A percentile compares a stretch with the other conserved stretches of the same genome.
phyloP scores from a whole-genome alignment of 2,329 filamentous ascomycete species.

The Cytospora paraplurivora region DNA sequence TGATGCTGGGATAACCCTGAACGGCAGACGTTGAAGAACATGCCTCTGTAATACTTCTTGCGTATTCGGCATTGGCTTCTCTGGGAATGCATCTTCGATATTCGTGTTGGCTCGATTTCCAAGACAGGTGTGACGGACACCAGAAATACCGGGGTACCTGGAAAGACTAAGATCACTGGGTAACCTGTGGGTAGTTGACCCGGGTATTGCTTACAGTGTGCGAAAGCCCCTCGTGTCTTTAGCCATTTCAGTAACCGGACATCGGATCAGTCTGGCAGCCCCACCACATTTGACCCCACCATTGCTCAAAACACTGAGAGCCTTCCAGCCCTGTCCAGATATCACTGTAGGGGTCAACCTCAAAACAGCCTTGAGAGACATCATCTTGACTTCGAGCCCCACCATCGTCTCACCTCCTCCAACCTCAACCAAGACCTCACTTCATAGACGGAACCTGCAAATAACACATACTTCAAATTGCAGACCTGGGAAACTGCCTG shows the following conservation, averaged over 20 bases:
- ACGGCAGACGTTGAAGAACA: too few relatives aligned
- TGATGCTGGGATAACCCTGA: too few relatives aligned
- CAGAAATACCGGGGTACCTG: background rate
- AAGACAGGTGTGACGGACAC: too few relatives aligned
- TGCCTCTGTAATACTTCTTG: too few relatives aligned
- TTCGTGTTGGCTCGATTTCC: too few relatives aligned
- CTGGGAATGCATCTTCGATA: too few relatives aligned
- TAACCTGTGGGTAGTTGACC: too few relatives aligned
- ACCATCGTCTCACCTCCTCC: conserved; percentile 7
- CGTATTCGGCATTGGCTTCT: too few relatives aligned
- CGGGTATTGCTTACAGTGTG: too few relatives aligned
- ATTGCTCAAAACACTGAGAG: conserved; percentile 11
- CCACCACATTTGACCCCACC: conserved; percentile 12
- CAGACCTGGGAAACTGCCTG: conserved; percentile 3
- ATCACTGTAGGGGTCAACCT: conserved; percentile 10
- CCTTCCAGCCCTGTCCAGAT: background rate
- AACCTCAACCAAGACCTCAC: background rate
- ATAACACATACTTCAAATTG: conserved; percentile 6
- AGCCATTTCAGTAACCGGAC: background rate
- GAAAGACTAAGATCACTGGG: too few relatives aligned
- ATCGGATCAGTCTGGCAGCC: background rate
- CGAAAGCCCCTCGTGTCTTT: background rate
- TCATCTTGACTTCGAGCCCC: conserved; percentile 13
- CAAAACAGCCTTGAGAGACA: background rate
- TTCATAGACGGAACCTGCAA: background rate